Conservation (phyloP, 179 eudicot species). For the Pouteria campechiana region DNA sequence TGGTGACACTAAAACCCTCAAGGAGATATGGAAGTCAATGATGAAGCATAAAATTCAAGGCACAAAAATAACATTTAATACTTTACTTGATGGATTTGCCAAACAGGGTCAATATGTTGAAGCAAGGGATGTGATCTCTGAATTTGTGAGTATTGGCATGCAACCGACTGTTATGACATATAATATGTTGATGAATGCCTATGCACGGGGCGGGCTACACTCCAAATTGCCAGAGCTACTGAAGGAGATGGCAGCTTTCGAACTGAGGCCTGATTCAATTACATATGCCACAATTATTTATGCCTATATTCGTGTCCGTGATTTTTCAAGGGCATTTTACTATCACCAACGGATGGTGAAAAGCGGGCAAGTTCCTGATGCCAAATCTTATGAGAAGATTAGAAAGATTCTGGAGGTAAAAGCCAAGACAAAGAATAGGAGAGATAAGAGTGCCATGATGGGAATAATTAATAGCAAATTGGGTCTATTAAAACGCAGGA, state of each 20-base stretch:
- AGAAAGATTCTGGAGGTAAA: conserved; percentile 73
- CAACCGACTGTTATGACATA: conserved; percentile 85
- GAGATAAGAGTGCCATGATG: conserved; percentile 65
- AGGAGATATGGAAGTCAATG: conserved; percentile 87
- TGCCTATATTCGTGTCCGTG: conserved; percentile 79
- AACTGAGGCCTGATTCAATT: conserved; percentile 73
- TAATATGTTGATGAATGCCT: conserved; percentile 92
- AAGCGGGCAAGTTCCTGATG: conserved; percentile 78
- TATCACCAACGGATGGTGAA: conserved; percentile 89
- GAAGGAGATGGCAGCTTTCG: conserved; percentile 64
- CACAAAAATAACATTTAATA: conserved; percentile 74
- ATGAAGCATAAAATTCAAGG: conserved; percentile 61
- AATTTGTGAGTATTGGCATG: conserved; percentile 70
- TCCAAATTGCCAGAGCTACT: conserved; percentile 68
- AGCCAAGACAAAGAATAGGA: conserved; percentile 70
- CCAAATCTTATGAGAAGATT: conserved; percentile 58
- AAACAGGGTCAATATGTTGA: conserved; percentile 82
- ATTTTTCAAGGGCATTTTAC: conserved; percentile 76
- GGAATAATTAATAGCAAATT: conserved; percentile 67
- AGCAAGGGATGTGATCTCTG: conserved; percentile 74
- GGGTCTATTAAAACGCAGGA: conserved; percentile 62
- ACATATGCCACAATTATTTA: conserved; percentile 84
- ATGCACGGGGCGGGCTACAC: conserved; percentile 84
- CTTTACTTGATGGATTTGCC: conserved; percentile 84
- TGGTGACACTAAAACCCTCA: conserved; percentile 66